Evolutionary conservation across 805 yeast species (phyloP), one percentile per base, ranked within the genome.

Genomic region (Candida montana): DNA sequence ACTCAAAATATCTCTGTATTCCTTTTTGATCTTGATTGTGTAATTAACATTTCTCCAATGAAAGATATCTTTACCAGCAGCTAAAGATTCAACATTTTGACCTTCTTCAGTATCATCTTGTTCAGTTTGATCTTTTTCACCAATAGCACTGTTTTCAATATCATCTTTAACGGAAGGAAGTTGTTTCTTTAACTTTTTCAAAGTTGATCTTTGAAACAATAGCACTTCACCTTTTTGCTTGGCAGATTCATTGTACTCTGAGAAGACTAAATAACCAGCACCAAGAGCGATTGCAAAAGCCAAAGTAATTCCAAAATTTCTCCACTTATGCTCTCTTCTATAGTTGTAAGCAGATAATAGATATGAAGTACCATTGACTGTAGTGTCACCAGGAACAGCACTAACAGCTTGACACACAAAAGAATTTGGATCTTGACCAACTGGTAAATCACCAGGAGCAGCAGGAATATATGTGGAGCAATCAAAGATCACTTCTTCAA

Each of bases 41-140:
- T 83, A 84, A 54, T 81, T 75, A 33, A 84, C 78, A 55, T 84
- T 74, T 61, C 77, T 75, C 95, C 95, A 84, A 56, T 80, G 86
- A 72, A 83, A 83, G 31, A 81, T 76, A 39, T 77, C 79, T 17
- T 62, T 63, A 39, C 71, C 59, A 26, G 56, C 55, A 29, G 63
- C 51, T 33, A 62, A 54, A 16, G 61, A 57, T 18, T 58, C 62
- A 16, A 51, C 59, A 29, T 45, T 38, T 17, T 35, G 48, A 20
- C 42, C 53, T 13, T 42, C 53, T n/a, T 43, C 50, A 12, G 43
- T 31, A n/a, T 49, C 48, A 7, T 40, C 44, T 17, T 40, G 36
- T 12, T 44, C 55, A 32, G 52, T 35, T 16, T 54, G 52, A 16
- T 62, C 66, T 29, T 55, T 64, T 19, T 52, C 62, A 15, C 35